These are phyloP conservation scores for Phragmites australis DNA, from an alignment of 176 grass and related monocot genomes.

Conservation along the genomic window DNA sequence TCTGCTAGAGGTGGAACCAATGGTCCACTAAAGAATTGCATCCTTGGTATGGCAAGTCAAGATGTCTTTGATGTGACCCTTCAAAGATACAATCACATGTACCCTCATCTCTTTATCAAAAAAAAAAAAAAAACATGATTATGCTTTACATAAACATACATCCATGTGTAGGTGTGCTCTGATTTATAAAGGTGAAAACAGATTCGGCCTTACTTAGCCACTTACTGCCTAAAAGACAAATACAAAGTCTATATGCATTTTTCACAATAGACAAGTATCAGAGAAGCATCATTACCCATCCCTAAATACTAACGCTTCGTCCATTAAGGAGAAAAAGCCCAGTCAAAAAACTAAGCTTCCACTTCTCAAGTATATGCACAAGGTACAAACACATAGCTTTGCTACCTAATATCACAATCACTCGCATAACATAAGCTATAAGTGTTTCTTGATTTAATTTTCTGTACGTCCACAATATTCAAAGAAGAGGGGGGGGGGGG, in stretches of 20 bases:
- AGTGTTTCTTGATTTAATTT: background rate
- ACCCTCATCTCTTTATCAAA: background rate
- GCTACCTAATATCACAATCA: background rate
- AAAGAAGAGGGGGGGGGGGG: background rate
- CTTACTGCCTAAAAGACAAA: background rate
- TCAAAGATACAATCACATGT: background rate
- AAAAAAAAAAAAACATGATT: background rate
- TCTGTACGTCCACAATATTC: background rate
- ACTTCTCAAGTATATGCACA: background rate
- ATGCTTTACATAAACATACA: background rate
- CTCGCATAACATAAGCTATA: background rate
- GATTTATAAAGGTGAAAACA: background rate
- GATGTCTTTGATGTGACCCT: background rate
- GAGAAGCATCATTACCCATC: background rate
- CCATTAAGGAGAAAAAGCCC: background rate
- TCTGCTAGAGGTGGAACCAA: background rate
- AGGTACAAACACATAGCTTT: background rate
- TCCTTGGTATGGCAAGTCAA: background rate
- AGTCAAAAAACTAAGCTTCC: background rate
- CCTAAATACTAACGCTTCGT: background rate
- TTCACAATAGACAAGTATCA: background rate
- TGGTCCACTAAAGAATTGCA: conserved; percentile 9
- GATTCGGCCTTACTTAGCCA: background rate
- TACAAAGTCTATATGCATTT: background rate
- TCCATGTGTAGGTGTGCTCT: background rate